A percentile compares a stretch with the other conserved stretches of the same genome.
These are phyloP conservation scores for Sisymbrium irio DNA, from an alignment of 345 rosid genomes.

Conservation along the genomic window DNA sequence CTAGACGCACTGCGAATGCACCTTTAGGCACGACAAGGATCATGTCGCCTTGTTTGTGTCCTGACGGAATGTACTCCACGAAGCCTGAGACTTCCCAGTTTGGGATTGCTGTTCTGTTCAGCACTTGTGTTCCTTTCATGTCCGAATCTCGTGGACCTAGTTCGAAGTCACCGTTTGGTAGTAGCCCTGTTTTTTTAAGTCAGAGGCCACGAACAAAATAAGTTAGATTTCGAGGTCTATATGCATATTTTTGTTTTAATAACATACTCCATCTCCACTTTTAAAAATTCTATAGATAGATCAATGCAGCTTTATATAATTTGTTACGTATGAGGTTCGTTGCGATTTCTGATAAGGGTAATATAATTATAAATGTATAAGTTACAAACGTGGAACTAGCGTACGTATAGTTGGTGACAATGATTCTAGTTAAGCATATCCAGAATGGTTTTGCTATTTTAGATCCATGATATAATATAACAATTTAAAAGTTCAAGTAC, in stretches of 20 bases:
- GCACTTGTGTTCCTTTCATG: constrained; percentile 69
- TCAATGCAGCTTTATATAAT: neutral
- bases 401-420: neutral
- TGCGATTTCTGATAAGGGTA: neutral
- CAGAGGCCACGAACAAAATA: neutral
- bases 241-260: neutral
- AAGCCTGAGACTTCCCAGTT: constrained; percentile 72
- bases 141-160: constrained; percentile 47
- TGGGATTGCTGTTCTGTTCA: constrained; percentile 50
- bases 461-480: neutral
- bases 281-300: neutral
- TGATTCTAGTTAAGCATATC: constrained; percentile 12
- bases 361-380: neutral
- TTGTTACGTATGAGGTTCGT: neutral
- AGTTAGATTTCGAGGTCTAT: neutral
- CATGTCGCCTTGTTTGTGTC: constrained; percentile 95
- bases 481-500: neutral
- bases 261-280: no score
- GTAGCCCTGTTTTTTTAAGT: constrained; percentile 44
- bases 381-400: neutral
- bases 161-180: constrained; percentile 83
- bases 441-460: neutral
- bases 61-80: constrained; percentile 81
- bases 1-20: constrained; percentile 71
- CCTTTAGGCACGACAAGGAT: constrained; percentile 82